A percentile compares a stretch with the other conserved stretches of the same genome.
Evolutionary conservation across 169 alveolate species (phyloP).

Genomic region (Perkinsus olseni): DNA sequence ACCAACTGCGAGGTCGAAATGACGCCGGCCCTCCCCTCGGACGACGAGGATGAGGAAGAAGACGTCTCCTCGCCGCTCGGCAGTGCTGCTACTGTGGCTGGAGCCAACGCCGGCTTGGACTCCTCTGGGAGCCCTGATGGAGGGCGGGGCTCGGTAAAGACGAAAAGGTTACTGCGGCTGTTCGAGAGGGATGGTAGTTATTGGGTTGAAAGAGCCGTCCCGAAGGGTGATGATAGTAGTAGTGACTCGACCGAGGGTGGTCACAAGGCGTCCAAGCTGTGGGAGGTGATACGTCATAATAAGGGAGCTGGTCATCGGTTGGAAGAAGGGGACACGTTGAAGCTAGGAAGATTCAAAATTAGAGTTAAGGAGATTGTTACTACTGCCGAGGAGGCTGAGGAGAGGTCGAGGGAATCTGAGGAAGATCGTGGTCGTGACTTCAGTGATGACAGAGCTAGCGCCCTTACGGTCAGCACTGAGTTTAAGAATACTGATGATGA

Average conservation of each 20-base stretch:
- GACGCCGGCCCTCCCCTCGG: conserved; percentile 20
- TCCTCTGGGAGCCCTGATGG: not conserved
- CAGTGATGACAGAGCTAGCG: not conserved
- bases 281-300: conserved; percentile 38
- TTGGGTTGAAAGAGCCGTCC: not conserved
- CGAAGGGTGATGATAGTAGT: not conserved
- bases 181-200: not conserved
- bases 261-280: conserved; percentile 23
- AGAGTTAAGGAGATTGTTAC: conserved; percentile 41
- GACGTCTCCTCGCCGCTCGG: conserved; percentile 1
- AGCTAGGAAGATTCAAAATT: conserved; percentile 42
- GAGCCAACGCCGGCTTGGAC: not conserved
- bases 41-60: conserved; percentile 8
- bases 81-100: not conserved
- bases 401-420: conserved; percentile 10
- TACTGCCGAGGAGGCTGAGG: conserved; percentile 27
- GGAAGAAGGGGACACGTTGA: conserved; percentile 44
- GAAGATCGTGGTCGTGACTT: not conserved
- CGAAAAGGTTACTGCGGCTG: not conserved
- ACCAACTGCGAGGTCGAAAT: conserved; percentile 28
- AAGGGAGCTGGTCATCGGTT: conserved; percentile 35
- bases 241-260: not conserved
- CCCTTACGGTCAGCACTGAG: not conserved
- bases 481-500: not conserved
- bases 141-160: not conserved